A percentile compares a stretch with the other conserved stretches of the same genome.
Evolutionary conservation across 129 eudicot genomes (phyloP).

Genomic region (Saussurea involucrata): DNA sequence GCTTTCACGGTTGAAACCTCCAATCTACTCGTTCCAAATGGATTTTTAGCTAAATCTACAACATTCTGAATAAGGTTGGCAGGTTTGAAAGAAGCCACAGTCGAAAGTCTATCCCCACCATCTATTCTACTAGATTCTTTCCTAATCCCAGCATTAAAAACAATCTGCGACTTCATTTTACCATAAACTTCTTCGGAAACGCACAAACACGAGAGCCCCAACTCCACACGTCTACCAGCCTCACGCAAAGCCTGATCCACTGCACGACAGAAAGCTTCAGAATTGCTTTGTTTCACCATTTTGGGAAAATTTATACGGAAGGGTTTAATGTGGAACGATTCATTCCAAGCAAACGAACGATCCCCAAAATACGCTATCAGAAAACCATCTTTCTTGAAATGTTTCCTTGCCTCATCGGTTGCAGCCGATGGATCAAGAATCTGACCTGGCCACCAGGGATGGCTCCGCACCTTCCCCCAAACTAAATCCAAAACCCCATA

Average conservation of each 20-base stretch:
- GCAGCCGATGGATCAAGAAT: constrained; percentile 51
- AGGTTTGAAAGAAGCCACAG: constrained; percentile 45
- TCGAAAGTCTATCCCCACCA: constrained; percentile 54
- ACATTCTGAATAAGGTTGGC: constrained; percentile 34
- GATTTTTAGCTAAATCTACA: constrained; percentile 45
- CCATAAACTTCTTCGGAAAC: constrained; percentile 27
- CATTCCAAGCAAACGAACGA: constrained; percentile 60
- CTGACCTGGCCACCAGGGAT: constrained; percentile 92
- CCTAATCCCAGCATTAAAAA: constrained; percentile 49
- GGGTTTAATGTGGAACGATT: constrained; percentile 46
- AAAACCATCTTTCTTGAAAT: constrained; percentile 38
- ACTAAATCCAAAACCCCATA: constrained; percentile 53
- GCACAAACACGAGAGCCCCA: constrained; percentile 63
- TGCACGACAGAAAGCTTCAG: constrained; percentile 48
- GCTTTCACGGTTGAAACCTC: constrained; percentile 39
- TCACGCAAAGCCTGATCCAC: constrained; percentile 59
- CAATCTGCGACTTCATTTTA: constrained; percentile 27
- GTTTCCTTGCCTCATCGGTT: constrained; percentile 47
- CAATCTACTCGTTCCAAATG: constrained; percentile 32
- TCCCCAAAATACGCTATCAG: constrained; percentile 75
- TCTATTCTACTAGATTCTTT: constrained; percentile 42
- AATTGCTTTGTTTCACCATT: constrained; percentile 48
- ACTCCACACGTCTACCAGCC: constrained; percentile 66
- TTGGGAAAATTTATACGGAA: constrained; percentile 46
- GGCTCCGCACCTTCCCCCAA: constrained; percentile 82